Percentiles rank a stretch among this genome's conserved stretches.
Conservation (phyloP, 345 rosid species). For the Corchorus olitorius region DNA sequence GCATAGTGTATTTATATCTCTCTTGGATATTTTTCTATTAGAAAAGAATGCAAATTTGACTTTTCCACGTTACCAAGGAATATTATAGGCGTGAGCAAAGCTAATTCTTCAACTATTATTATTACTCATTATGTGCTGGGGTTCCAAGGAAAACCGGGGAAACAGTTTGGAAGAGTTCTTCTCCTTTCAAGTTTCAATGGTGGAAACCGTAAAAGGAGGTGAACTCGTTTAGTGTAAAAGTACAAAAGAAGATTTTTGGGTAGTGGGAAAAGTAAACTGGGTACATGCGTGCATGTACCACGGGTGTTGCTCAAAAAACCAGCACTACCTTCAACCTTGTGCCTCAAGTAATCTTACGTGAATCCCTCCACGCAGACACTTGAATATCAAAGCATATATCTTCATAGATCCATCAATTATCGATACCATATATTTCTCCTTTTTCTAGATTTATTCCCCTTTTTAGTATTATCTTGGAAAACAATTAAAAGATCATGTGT, state of each 20-base stretch:
- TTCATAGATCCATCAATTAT: too few species aligned
- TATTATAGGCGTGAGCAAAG: neutral
- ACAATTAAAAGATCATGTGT: neutral
- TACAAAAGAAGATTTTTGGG: slow-evolving; percentile 6
- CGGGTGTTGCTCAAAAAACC: slow-evolving; percentile 24
- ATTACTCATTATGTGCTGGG: slow-evolving; percentile 19
- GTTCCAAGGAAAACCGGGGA: slow-evolving; percentile 21
- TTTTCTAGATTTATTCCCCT: neutral
- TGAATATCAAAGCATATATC: neutral
- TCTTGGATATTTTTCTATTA: neutral
- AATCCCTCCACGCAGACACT: slow-evolving; percentile 27
- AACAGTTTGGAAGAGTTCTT: slow-evolving; percentile 15
- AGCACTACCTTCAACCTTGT: slow-evolving; percentile 27
- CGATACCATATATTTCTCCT: neutral
- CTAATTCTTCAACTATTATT: neutral
- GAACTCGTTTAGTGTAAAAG: neutral
- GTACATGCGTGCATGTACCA: slow-evolving; percentile 32
- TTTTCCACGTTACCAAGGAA: slow-evolving; percentile 16
- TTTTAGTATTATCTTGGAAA: neutral
- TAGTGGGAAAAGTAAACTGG: neutral
- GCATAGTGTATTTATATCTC: neutral
- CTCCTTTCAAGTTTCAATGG: neutral
- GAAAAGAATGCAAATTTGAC: neutral
- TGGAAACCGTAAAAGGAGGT: slow-evolving; percentile 19
- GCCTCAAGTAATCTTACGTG: slow-evolving; percentile 22